These are phyloP conservation scores for Vicia villosa DNA, from an alignment of 306 rosid species.

Conservation along the genomic window DNA sequence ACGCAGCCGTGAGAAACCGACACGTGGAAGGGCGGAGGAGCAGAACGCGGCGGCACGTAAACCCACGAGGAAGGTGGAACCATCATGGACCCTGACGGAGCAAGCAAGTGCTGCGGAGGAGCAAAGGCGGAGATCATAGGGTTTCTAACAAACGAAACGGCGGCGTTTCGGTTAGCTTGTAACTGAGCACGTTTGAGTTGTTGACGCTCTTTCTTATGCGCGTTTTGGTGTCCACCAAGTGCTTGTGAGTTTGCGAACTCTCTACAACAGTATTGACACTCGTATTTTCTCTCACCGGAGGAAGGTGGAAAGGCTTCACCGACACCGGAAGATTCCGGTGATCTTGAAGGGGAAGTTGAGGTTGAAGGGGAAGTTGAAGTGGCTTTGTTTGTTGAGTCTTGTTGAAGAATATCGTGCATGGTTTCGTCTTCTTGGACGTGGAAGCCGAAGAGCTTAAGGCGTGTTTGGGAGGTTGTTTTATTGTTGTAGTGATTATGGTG, in stretches of 20 bases:
- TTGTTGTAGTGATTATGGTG: slow-evolving; percentile 52
- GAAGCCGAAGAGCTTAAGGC: slow-evolving; percentile 85
- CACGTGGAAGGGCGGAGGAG: slow-evolving; percentile 82
- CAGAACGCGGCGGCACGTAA: slow-evolving; percentile 65
- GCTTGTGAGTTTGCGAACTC: slow-evolving; percentile 98
- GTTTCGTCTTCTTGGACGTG: slow-evolving; percentile 61
- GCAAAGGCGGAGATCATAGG: slow-evolving; percentile 92
- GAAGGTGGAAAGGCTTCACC: slow-evolving; percentile 41
- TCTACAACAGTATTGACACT: slow-evolving; percentile 93
- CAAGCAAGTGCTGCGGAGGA: slow-evolving; percentile 80
- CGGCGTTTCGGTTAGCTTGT: slow-evolving; percentile 80
- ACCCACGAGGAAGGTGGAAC: slow-evolving; percentile 73
- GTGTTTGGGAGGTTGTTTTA: slow-evolving; percentile 54
- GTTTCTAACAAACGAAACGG: slow-evolving; percentile 78
- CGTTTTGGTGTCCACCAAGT: slow-evolving; percentile 98
- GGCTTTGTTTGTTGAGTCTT: slow-evolving; percentile 52
- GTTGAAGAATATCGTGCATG: slow-evolving; percentile 36
- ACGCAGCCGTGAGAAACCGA: slow-evolving; percentile 91
- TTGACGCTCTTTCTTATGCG: slow-evolving; percentile 96
- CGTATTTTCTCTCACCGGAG: slow-evolving; percentile 81
- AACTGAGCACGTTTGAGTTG: slow-evolving; percentile 89
- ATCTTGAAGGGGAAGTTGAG: slow-evolving; percentile 55
- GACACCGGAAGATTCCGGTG: slow-evolving; percentile 70
- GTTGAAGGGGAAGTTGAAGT: slow-evolving; percentile 49
- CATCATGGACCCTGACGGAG: slow-evolving; percentile 62